These are phyloP conservation scores for Leccinum rimulosum DNA, from an alignment of 768 basidiomycete species.

Conservation along the genomic window DNA sequence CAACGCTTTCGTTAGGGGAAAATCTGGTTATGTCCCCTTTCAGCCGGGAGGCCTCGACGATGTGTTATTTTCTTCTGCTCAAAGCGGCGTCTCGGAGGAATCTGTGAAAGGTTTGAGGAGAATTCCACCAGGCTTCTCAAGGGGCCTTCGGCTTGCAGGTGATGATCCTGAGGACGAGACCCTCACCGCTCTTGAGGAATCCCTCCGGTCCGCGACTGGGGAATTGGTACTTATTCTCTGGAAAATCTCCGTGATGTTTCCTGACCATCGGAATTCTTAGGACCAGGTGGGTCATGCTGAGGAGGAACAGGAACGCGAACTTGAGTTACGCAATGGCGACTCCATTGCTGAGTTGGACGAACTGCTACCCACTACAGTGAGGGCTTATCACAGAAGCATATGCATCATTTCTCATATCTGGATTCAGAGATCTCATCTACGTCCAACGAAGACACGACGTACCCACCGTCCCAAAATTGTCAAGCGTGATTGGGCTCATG, in stretches of 20 bases:
- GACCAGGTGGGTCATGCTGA: conserved; percentile 16
- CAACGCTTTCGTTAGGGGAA: conserved; percentile 87
- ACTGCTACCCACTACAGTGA: conserved; percentile 64
- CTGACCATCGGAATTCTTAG: conserved; percentile 28
- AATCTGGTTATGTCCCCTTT: conserved; percentile 91
- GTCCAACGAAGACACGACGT: conserved; percentile 46
- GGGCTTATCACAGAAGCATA: conserved; percentile 1
- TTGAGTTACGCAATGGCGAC: conserved; percentile 13
- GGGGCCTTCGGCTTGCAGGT: conserved; percentile 72
- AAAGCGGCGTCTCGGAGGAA: conserved; percentile 38
- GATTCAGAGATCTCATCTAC: conserved; percentile 55
- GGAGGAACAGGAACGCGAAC: conserved; percentile 25
- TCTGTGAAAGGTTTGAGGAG: conserved; percentile 48
- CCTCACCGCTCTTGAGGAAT: conserved; percentile 32
- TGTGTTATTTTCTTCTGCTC: conserved; percentile 34
- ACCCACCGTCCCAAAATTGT: conserved; percentile 47
- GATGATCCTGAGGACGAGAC: conserved; percentile 51
- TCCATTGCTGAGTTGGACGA: conserved; percentile 64
- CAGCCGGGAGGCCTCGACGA: conserved; percentile 91
- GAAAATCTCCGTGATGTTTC: conserved; percentile 7
- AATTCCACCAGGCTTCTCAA: conserved; percentile 77
- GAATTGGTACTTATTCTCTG: conserved; percentile 16
- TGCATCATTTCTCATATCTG: conserved; percentile 7
- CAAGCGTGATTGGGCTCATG: conserved; percentile 98
- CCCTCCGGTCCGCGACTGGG: conserved; percentile 4